Evolutionary conservation across 2,329 filamentous ascomycete genomes (phyloP).

Genomic region (Bimuria novae-zelandiae): DNA sequence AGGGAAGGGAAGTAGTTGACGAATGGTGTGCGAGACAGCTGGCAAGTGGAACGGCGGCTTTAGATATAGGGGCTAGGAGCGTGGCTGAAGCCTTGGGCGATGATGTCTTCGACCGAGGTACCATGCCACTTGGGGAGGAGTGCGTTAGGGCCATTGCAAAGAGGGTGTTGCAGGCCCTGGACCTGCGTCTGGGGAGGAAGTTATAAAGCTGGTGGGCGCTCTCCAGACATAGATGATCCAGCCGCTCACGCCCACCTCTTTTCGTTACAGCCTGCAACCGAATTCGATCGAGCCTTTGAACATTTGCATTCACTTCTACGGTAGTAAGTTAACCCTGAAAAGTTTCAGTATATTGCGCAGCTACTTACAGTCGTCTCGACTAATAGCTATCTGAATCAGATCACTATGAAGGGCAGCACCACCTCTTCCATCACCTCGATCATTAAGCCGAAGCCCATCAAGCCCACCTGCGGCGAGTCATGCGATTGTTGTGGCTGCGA

Average conservation of each 20-base stretch:
- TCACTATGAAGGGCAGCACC: conserved; percentile 40
- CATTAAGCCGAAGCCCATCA: conserved; percentile 43
- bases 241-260: background rate
- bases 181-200: background rate
- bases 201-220: background rate
- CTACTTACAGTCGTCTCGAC: background rate
- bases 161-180: background rate
- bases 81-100: background rate
- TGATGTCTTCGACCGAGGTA: background rate
- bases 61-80: background rate
- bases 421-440: conserved; percentile 43
- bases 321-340: background rate
- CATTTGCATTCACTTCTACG: background rate
- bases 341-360: background rate
- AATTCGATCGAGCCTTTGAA: too few species aligned
- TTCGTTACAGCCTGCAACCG: background rate
- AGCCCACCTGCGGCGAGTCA: conserved; percentile 38
- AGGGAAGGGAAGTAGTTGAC: background rate
- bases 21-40: background rate
- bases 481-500: conserved; percentile 48
- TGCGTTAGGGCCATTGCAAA: background rate
- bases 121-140: background rate
- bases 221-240: background rate
- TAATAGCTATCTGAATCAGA: background rate
- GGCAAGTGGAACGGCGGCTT: conserved; percentile 5